phyloP scores from a whole-genome alignment of 2,329 filamentous ascomycete species.

The Dothidotthia symphoricarpi region DNA sequence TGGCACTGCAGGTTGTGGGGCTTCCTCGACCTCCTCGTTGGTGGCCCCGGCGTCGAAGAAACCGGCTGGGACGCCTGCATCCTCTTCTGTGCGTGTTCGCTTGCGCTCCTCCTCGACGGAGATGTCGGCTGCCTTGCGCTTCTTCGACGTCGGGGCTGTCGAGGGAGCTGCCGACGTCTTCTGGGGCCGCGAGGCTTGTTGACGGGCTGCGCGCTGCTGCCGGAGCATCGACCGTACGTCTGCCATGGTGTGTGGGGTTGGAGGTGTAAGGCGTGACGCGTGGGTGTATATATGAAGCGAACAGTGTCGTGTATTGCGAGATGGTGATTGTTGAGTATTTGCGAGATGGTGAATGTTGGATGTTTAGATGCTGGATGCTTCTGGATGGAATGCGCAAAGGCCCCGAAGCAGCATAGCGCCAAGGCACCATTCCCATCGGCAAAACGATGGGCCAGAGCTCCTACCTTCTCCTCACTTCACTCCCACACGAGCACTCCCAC shows the following conservation, averaged over 20 bases:
- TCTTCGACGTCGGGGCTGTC: constrained; percentile 31
- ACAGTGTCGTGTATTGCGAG: neutral
- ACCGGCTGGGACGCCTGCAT: constrained; percentile 33
- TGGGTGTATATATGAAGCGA: neutral
- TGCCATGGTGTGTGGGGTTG: constrained; percentile 27
- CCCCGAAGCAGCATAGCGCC: no score
- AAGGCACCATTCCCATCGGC: no score
- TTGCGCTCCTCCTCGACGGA: constrained; percentile 33
- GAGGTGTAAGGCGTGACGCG: neutral
- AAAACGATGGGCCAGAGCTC: no score
- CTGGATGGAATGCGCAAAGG: no score
- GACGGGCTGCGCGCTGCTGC: constrained; percentile 40
- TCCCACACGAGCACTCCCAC: no score
- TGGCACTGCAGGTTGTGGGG: neutral
- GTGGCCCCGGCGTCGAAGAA: constrained; percentile 35
- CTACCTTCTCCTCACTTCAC: no score
- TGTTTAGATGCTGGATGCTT: no score
- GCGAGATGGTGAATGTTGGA: neutral
- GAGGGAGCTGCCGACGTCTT: constrained; percentile 33
- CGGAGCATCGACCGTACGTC: constrained; percentile 42
- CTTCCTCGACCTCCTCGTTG: constrained; percentile 1
- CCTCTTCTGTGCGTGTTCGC: constrained; percentile 34
- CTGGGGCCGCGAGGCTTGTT: constrained; percentile 32
- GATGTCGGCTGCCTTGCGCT: constrained; percentile 38
- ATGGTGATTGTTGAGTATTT: neutral